Conservation (phyloP, 108 stramenopile genomes). For the Phaeodactylum tricornutum region DNA sequence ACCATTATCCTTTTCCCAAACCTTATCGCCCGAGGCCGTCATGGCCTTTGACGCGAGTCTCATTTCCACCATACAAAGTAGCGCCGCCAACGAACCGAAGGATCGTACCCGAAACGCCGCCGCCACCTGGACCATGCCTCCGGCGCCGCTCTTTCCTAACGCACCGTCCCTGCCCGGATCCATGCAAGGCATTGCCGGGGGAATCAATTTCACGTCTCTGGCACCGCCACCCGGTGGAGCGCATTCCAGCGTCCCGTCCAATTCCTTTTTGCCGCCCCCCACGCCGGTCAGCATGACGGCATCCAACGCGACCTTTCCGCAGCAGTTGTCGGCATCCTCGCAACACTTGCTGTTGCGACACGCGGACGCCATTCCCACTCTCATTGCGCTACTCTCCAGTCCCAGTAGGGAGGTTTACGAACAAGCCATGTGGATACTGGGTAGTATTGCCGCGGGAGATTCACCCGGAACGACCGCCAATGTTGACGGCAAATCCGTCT, state of each 20-base stretch:
- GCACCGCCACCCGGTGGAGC: conserved; percentile 43
- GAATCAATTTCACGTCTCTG: conserved; percentile 39
- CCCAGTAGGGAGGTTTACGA: conserved; percentile 61
- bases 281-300: conserved; percentile 23
- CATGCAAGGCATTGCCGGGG: conserved; percentile 12
- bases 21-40: conserved; percentile 39
- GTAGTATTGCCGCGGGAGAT: conserved; percentile 71
- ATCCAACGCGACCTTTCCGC: conserved; percentile 28
- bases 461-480: conserved; percentile 22
- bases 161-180: not conserved
- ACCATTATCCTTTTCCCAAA: conserved; percentile 42
- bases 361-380: conserved; percentile 75
- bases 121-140: conserved; percentile 22
- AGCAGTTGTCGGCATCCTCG: conserved; percentile 49
- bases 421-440: conserved; percentile 79
- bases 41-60: conserved; percentile 49
- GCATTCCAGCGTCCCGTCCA: conserved; percentile 33
- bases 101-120: conserved; percentile 5
- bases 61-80: conserved; percentile 26
- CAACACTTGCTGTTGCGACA: conserved; percentile 74
- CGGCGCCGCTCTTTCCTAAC: conserved; percentile 25
- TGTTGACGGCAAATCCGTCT: conserved; percentile 32
- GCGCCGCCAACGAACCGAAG: conserved; percentile 16
- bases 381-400: conserved; percentile 60
- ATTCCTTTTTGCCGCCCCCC: conserved; percentile 45